phyloP scores from a whole-genome alignment of 208 protist genomes.

The Herpetomonas muscarum region DNA sequence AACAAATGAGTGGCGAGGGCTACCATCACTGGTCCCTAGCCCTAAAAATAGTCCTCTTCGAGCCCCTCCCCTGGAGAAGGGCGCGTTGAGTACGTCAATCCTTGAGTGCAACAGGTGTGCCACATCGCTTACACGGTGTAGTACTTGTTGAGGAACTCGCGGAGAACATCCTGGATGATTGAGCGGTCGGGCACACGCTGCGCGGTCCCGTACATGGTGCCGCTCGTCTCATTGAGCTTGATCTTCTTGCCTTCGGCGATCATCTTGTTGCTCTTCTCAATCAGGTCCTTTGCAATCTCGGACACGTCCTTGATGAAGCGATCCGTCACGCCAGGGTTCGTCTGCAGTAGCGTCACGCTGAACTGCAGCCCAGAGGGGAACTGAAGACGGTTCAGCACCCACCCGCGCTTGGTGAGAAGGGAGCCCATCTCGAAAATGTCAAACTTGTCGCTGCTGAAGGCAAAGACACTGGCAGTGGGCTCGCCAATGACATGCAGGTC shows the following conservation, averaged over 20 bases:
- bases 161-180: constrained; percentile 85
- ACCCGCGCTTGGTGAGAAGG: constrained; percentile 80
- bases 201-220: constrained; percentile 92
- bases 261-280: constrained; percentile 27
- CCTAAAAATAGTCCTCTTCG: too few relatives aligned
- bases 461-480: constrained; percentile 81
- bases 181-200: constrained; percentile 87
- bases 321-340: constrained; percentile 55
- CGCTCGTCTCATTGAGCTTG: constrained; percentile 28
- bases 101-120: not conserved
- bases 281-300: constrained; percentile 39
- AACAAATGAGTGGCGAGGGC: too few relatives aligned
- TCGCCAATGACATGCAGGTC: constrained; percentile 85
- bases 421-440: constrained; percentile 92
- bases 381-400: constrained; percentile 94
- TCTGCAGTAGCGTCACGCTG: constrained; percentile 88
- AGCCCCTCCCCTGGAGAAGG: too few relatives aligned
- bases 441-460: constrained; percentile 74
- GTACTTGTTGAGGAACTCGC: constrained; percentile 79
- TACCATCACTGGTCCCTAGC: too few relatives aligned
- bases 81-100: too few relatives aligned
- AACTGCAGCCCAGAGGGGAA: constrained; percentile 92
- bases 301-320: constrained; percentile 77
- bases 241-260: constrained; percentile 33
- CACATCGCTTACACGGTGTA: constrained; percentile 43